Percentiles rank a stretch among this genome's conserved stretches.
These are phyloP conservation scores for Pholiota conissans DNA, from an alignment of 768 basidiomycete species.

Conservation along the genomic window DNA sequence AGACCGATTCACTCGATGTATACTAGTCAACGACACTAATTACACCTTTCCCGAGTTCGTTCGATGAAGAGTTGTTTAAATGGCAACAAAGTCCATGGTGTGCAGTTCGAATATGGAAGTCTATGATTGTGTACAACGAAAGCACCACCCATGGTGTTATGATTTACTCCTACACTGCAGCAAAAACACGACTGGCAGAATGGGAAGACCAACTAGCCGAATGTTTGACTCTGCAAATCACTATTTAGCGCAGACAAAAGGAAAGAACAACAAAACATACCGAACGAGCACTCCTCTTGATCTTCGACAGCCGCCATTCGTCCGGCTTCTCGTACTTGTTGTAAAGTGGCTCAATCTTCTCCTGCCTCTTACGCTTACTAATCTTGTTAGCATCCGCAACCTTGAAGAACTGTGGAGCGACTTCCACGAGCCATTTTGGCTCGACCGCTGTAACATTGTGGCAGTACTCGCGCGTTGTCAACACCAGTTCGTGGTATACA, in stretches of 20 bases:
- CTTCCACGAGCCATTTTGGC: slow-evolving; percentile 98
- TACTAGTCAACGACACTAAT: too few species aligned
- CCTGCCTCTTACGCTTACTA: slow-evolving; percentile 92
- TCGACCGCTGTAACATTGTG: slow-evolving; percentile 94
- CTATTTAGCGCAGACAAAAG: slow-evolving; percentile 14
- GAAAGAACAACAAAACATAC: slow-evolving; percentile 33
- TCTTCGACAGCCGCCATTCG: slow-evolving; percentile 92
- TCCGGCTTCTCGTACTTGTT: slow-evolving; percentile 96
- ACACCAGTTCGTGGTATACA: slow-evolving; percentile 92
- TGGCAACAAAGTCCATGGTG: background rate
- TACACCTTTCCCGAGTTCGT: too few species aligned
- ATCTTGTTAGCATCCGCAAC: slow-evolving; percentile 98
- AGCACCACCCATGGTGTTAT: background rate
- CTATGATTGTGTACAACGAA: background rate
- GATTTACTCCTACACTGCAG: slow-evolving; percentile 1
- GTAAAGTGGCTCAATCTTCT: slow-evolving; percentile 94
- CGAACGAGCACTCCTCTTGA: slow-evolving; percentile 89
- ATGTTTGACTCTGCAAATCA: slow-evolving; percentile 76
- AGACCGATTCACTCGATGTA: background rate
- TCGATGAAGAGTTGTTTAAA: background rate
- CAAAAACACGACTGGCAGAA: background rate
- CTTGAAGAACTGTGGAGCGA: slow-evolving; percentile 98
- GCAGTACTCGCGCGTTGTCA: slow-evolving; percentile 95
- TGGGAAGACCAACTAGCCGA: slow-evolving; percentile 53
- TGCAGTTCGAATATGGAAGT: background rate